Evolutionary conservation across 495 filamentous ascomycete species (phyloP).

Genomic region (Patellaria atrata): DNA sequence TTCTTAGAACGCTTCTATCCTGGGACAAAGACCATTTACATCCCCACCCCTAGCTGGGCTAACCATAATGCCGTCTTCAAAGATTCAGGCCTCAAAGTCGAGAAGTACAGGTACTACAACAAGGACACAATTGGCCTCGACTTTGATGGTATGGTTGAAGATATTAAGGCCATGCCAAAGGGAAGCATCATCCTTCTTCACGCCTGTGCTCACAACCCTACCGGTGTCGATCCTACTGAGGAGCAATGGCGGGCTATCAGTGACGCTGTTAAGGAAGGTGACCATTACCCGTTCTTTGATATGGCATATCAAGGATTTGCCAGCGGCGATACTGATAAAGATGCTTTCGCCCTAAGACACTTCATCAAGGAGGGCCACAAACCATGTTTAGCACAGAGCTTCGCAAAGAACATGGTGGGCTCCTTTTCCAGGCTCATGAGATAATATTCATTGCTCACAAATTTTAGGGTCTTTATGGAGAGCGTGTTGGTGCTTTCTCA

Average conservation of each 20-base stretch:
- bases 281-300: conserved; percentile 94
- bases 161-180: conserved; percentile 79
- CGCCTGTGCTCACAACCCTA: conserved; percentile 97
- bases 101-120: conserved; percentile 97
- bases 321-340: conserved; percentile 75
- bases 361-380: conserved; percentile 88
- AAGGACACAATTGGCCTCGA: conserved; percentile 96
- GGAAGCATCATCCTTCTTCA: conserved; percentile 85
- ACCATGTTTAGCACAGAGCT: conserved; percentile 80
- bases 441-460: neutral
- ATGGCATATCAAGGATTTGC: conserved; percentile 99
- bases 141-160: conserved; percentile 83
- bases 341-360: conserved; percentile 83
- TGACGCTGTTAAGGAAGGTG: conserved; percentile 74
- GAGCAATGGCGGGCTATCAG: conserved; percentile 91
- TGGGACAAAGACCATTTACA: conserved; percentile 80
- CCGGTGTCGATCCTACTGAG: conserved; percentile 84
- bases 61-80: conserved; percentile 96
- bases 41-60: conserved; percentile 92
- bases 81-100: conserved; percentile 78
- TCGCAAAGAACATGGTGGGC: conserved; percentile 97
- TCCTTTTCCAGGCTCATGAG: neutral
- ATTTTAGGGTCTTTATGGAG: conserved; percentile 81
- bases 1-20: conserved; percentile 88
- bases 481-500: conserved; percentile 95